Base-by-base conservation (phyloP, 192 early-diverging fungal genomes). In the Backusella sp. region DNA sequence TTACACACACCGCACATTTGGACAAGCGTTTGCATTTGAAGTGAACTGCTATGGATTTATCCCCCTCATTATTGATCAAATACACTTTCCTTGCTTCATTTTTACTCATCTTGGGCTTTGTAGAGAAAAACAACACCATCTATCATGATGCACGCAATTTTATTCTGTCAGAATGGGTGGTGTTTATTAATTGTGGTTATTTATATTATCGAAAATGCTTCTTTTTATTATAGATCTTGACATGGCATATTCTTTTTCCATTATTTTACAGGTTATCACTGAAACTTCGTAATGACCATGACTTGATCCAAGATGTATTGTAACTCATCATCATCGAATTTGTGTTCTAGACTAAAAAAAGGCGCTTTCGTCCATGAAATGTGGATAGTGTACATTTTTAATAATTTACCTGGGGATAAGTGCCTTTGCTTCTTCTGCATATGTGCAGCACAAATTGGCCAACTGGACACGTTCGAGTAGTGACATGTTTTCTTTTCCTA, bases 381-480 rank as follows among this genome's bases (percentile, higher is more conserved):
- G n/a, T 17, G 14, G 14, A 44, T 14, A 44, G 15, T 19, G 42
- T 17, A 19, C 32, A 3, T 32, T 44, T 68, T 6, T 26, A 17
- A 17, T 37, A 35, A 68, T 49, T 80, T 84, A 93, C 93, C 92
- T 98, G 28, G 95, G 97, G 68, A 98, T 92, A 36, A 98, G 85
- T 15, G 93, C 90, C 78, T 93, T 94, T 0, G 95, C 95, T 83
- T 98, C 97, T 68, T 98, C 95, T 34, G 89, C 89, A 39, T 95
- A 91, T 76, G 94, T 94, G 78, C 95, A 96, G 80, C 94, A 92
- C 56, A 98, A 83, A 79, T 98, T 98, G 9, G 92, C 96, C 46
- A 98, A 81, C 75, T 97, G 95, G 32, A 94, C 95, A 32, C 92
- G 84, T 79, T 98, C 97, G 70, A 96, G 96, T 37, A 90, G 88